Conservation (phyloP, 345 rosid genomes). For the Brassica carinata region DNA sequence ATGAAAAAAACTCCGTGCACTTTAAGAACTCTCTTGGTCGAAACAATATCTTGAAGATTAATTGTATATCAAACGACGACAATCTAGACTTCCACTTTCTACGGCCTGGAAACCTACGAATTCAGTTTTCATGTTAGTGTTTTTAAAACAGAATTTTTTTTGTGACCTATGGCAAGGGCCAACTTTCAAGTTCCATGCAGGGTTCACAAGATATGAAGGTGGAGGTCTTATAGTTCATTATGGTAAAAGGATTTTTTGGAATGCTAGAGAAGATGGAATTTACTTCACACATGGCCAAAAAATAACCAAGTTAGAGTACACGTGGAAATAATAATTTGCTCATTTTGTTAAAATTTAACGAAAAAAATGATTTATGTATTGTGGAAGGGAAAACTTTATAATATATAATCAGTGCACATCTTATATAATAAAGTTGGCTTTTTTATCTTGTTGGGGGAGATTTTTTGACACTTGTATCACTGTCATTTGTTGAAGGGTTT, state of each 20-base stretch:
- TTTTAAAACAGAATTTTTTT: not conserved
- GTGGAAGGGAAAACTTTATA: not conserved
- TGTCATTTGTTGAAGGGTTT: too few species aligned
- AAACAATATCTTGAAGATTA: not conserved
- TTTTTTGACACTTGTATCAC: too few species aligned
- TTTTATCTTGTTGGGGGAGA: too few species aligned
- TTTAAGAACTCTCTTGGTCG: slow-evolving; percentile 1
- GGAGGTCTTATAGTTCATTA: slow-evolving; percentile 1
- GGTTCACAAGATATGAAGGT: not conserved
- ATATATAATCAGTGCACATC: not conserved
- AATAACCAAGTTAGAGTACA: not conserved
- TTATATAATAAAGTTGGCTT: too few species aligned
- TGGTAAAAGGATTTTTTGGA: not conserved
- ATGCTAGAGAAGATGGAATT: not conserved
- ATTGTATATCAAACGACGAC: not conserved
- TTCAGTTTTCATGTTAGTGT: not conserved
- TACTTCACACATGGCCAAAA: not conserved
- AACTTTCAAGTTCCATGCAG: not conserved
- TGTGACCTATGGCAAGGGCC: slow-evolving; percentile 1
- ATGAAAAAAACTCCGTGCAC: not conserved
- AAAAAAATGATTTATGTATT: not conserved
- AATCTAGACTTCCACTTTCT: not conserved
- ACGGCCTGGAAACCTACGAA: not conserved
- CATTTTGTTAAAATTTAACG: not conserved
- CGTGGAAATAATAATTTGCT: not conserved